Conservation (phyloP, 2,329 filamentous ascomycete genomes). For the Monilinia fructigena region DNA sequence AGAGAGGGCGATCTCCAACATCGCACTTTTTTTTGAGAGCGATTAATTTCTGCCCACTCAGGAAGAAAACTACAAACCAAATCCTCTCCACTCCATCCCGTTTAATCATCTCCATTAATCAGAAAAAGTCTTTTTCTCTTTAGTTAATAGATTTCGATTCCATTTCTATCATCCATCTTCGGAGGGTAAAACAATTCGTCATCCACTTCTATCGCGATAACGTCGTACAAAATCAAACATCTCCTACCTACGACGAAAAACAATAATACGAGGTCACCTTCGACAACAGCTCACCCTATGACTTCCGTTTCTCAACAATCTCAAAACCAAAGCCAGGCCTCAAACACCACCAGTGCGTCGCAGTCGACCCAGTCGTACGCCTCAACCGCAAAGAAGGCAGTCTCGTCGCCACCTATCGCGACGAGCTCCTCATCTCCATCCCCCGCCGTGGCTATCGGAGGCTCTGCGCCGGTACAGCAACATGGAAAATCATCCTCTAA, state of each 20-base stretch:
- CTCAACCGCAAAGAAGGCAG: conserved; percentile 64
- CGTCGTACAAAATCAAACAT: conserved; percentile 33
- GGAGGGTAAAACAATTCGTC: conserved; percentile 21
- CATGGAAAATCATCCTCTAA: conserved; percentile 64
- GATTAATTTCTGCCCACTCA: conserved; percentile 40
- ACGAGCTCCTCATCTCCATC: conserved; percentile 55
- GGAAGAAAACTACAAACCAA: conserved; percentile 22
- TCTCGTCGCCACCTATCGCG: conserved; percentile 60
- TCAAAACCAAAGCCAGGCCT: conserved; percentile 48
- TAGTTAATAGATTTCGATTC: conserved; percentile 18
- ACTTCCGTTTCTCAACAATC: conserved; percentile 41
- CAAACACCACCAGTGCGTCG: conserved; percentile 54
- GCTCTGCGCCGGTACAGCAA: conserved; percentile 53
- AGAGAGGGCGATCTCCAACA: conserved; percentile 28
- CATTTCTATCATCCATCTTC: conserved; percentile 36
- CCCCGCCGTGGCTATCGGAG: conserved; percentile 55
- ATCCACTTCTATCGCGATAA: conserved; percentile 32
- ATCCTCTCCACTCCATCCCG: conserved; percentile 24
- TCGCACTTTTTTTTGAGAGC: conserved; percentile 33
- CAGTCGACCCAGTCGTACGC: conserved; percentile 62
- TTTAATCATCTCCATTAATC: conserved; percentile 21
- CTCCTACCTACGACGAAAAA: conserved; percentile 3
- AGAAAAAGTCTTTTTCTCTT: conserved; percentile 17
- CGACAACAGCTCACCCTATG: conserved; percentile 37
- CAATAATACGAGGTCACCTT: conserved; percentile 26